Evolutionary conservation across 176 grass and related monocot species (phyloP), one percentile per base, ranked within the genome.

Genomic region (Carex myosuroides): DNA sequence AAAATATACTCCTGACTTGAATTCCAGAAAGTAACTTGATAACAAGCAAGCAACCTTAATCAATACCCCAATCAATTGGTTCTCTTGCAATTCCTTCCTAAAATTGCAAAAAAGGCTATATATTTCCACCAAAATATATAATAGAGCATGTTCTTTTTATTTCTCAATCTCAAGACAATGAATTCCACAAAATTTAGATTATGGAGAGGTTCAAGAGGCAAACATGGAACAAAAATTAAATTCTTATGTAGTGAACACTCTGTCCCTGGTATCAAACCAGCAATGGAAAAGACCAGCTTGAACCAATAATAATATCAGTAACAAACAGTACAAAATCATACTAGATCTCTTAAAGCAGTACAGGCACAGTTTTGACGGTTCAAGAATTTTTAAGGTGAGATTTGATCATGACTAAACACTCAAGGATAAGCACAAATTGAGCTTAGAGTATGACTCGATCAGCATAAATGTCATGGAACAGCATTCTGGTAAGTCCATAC

Each of bases 31-130:
- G 17, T 71, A n/a, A 71, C 59, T n/a, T 88, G 54, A 39, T 81
- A 85, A 41, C 6, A 64, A 18, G 32, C 55, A 86, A 84, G 21
- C 70, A 81, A 56, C 70, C 54, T 59, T 13, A 77, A 82, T 29
- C 8, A 69, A 21, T 60, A 66, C 6, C 46, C 46, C 21, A 53
- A 30, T 2, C 12, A 54, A 50, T 53, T 29, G 9, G n/a, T 29
- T 54, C 30, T 76, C 70, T 56, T 63, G 63, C 61, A 84, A 80
- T 64, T 82, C 67, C 16, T 0, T 29, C 44, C 26, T 48, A 75
- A 53, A 14, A 39, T 75, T 48, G 20, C 12, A 29, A 48, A 21
- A 72, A 72, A 8, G 18, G 21, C 7, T 14, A 52, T 75, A 76
- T 55, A n/a, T 60, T n/a, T 54, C 5, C 3, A 29, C 10, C 46